These are phyloP conservation scores for Elymus sibiricus DNA, from an alignment of 176 grass and related monocot species.

Conservation along the genomic window DNA sequence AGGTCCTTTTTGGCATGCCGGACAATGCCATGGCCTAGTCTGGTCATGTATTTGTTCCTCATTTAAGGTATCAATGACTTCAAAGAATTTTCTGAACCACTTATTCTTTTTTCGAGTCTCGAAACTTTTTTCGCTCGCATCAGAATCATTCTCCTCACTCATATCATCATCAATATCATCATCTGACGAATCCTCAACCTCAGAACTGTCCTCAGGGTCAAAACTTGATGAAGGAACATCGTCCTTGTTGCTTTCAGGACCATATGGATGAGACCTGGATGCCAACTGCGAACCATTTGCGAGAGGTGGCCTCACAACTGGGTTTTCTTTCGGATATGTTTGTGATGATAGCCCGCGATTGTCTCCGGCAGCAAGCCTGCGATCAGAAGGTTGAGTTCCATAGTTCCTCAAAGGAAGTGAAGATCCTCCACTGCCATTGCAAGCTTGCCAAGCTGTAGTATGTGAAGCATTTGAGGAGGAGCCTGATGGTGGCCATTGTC, in stretches of 20 bases:
- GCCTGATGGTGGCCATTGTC: slow-evolving; percentile 16
- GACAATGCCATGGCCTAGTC: slow-evolving; percentile 62
- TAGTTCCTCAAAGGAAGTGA: slow-evolving; percentile 29
- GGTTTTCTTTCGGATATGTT: slow-evolving; percentile 30
- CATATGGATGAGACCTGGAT: slow-evolving; percentile 36
- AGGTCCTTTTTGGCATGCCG: slow-evolving; percentile 87
- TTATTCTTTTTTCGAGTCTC: slow-evolving; percentile 65
- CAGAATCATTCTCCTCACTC: slow-evolving; percentile 76
- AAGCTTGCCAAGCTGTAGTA: slow-evolving; percentile 36
- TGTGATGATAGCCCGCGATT: slow-evolving; percentile 35
- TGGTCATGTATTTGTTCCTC: slow-evolving; percentile 65
- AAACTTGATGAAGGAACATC: slow-evolving; percentile 13
- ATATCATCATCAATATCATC: slow-evolving; percentile 59
- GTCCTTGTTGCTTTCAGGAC: slow-evolving; percentile 42
- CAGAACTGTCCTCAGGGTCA: slow-evolving; percentile 40
- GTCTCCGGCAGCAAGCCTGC: slow-evolving; percentile 34
- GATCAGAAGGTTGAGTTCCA: slow-evolving; percentile 33
- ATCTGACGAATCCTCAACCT: slow-evolving; percentile 33
- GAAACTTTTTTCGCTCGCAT: slow-evolving; percentile 68
- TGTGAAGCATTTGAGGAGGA: slow-evolving; percentile 26
- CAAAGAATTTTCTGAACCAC: slow-evolving; percentile 80
- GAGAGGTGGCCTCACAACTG: slow-evolving; percentile 45
- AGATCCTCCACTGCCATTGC: slow-evolving; percentile 41
- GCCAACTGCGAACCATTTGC: slow-evolving; percentile 59
- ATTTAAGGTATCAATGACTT: slow-evolving; percentile 46